These are phyloP conservation scores for Kwoniella sp. DNA, from an alignment of 768 basidiomycete species.

Conservation along the genomic window DNA sequence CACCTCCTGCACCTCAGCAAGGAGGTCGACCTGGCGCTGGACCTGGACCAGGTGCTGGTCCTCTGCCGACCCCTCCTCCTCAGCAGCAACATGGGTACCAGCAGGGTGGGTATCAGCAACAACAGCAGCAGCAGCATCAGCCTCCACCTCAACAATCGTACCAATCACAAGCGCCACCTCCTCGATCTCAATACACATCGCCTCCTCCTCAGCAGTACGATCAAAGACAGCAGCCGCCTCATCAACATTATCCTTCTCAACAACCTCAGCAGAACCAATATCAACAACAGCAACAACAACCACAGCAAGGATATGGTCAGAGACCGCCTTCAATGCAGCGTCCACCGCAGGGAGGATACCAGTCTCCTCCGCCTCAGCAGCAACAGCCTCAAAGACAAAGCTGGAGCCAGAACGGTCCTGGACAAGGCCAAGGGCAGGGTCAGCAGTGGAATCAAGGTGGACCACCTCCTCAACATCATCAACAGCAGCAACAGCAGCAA, in stretches of 20 bases:
- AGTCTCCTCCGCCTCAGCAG: constrained; percentile 30
- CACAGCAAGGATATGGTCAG: constrained; percentile 8
- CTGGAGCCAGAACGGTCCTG: constrained; percentile 26
- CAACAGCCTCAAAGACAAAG: constrained; percentile 27
- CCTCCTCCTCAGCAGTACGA: constrained; percentile 20
- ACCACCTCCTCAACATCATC: constrained; percentile 22
- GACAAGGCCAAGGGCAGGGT: neutral
- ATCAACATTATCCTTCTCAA: constrained; percentile 13
- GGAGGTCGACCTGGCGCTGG: neutral
- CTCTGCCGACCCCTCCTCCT: constrained; percentile 17
- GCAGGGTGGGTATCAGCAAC: neutral
- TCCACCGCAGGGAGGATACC: constrained; percentile 19
- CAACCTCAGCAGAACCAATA: constrained; percentile 26
- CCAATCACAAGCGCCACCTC: constrained; percentile 21
- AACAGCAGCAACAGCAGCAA: constrained; percentile 12
- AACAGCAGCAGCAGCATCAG: constrained; percentile 12
- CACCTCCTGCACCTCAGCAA: too few relatives aligned
- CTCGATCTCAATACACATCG: constrained; percentile 19
- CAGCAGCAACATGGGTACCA: constrained; percentile 19
- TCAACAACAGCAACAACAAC: constrained; percentile 28
- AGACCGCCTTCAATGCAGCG: constrained; percentile 19
- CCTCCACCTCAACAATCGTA: constrained; percentile 3
- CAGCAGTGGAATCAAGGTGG: constrained; percentile 16
- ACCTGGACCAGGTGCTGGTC: neutral
- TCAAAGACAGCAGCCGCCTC: constrained; percentile 15